These are phyloP conservation scores for Cryptococcus maquisensis DNA, from an alignment of 1,284 basidiomycete species.

Conservation along the genomic window DNA sequence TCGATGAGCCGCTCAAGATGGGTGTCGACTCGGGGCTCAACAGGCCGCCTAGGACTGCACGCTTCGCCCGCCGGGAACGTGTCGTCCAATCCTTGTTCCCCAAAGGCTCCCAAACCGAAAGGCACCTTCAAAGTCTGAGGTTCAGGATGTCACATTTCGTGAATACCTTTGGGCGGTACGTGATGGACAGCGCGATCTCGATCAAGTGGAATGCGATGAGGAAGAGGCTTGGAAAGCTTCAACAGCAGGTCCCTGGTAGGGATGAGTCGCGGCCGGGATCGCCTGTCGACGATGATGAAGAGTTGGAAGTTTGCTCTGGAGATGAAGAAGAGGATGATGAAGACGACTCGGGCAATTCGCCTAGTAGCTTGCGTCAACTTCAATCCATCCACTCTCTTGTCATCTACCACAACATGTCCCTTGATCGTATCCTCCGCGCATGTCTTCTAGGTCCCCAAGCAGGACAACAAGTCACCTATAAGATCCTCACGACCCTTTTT, in stretches of 20 bases:
- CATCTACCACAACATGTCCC: constrained; percentile 61
- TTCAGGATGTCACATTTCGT: constrained; percentile 70
- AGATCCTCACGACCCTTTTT: constrained; percentile 62
- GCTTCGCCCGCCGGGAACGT: constrained; percentile 32
- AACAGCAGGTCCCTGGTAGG: constrained; percentile 9
- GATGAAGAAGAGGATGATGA: constrained; percentile 32
- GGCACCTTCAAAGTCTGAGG: constrained; percentile 61
- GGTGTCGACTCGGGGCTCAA: constrained; percentile 24
- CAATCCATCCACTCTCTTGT: constrained; percentile 69
- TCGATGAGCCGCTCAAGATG: constrained; percentile 14
- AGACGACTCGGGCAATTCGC: constrained; percentile 28
- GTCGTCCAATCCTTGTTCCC: constrained; percentile 56
- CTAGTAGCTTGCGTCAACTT: constrained; percentile 25
- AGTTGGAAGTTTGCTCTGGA: constrained; percentile 1
- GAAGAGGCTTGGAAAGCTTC: constrained; percentile 39
- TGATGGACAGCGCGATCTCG: constrained; percentile 71
- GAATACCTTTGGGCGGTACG: constrained; percentile 60
- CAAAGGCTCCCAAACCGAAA: constrained; percentile 56
- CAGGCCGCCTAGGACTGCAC: constrained; percentile 2
- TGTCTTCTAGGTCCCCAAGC: constrained; percentile 63
- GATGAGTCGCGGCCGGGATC: constrained; percentile 19
- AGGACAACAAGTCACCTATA: constrained; percentile 60
- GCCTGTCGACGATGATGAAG: constrained; percentile 5
- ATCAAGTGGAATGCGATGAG: constrained; percentile 69
- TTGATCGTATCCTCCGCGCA: constrained; percentile 71